A percentile compares a stretch with the other conserved stretches of the same genome.
Evolutionary conservation across 2,329 filamentous ascomycete species (phyloP).

Genomic region (Chaetomium sp.): DNA sequence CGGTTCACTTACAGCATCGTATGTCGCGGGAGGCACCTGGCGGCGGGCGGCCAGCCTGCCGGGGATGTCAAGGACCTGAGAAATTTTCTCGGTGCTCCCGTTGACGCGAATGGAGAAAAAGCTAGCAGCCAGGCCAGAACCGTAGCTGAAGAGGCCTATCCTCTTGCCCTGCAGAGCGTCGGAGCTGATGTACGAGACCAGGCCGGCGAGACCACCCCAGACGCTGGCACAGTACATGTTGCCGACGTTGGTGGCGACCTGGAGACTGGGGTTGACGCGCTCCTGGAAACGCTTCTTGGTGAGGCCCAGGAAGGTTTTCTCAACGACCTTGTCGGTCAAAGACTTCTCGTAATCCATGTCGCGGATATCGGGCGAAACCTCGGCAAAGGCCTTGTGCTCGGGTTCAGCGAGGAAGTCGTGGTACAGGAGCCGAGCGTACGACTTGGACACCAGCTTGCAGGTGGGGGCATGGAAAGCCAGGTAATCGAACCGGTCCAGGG

Average conservation of each 20-base stretch:
- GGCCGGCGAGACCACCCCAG: conserved; percentile 67
- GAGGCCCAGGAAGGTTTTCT: conserved; percentile 80
- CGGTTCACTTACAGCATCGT: conserved; percentile 59
- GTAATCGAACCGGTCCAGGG: conserved; percentile 77
- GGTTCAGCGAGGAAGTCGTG: conserved; percentile 75
- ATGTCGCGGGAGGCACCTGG: conserved; percentile 62
- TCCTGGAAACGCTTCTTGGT: conserved; percentile 81
- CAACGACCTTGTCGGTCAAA: conserved; percentile 71
- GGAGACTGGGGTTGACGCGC: conserved; percentile 64
- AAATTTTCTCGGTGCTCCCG: conserved; percentile 62
- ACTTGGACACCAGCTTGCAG: conserved; percentile 83
- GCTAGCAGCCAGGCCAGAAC: conserved; percentile 65
- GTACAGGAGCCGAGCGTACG: conserved; percentile 76
- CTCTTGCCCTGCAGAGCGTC: conserved; percentile 63
- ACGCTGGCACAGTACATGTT: conserved; percentile 67
- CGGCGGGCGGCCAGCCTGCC: conserved; percentile 60
- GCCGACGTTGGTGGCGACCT: conserved; percentile 70
- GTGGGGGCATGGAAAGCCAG: conserved; percentile 77
- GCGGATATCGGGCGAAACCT: conserved; percentile 68
- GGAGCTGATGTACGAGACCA: conserved; percentile 59
- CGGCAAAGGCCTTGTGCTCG: conserved; percentile 59
- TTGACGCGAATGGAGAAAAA: conserved; percentile 69
- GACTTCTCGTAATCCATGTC: conserved; percentile 76
- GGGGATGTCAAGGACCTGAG: conserved; percentile 63
- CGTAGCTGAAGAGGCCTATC: conserved; percentile 72